A percentile compares a stretch with the other conserved stretches of the same genome.
Conservation (phyloP, 352 stramenopile genomes). For the Phytophthora capsici region DNA sequence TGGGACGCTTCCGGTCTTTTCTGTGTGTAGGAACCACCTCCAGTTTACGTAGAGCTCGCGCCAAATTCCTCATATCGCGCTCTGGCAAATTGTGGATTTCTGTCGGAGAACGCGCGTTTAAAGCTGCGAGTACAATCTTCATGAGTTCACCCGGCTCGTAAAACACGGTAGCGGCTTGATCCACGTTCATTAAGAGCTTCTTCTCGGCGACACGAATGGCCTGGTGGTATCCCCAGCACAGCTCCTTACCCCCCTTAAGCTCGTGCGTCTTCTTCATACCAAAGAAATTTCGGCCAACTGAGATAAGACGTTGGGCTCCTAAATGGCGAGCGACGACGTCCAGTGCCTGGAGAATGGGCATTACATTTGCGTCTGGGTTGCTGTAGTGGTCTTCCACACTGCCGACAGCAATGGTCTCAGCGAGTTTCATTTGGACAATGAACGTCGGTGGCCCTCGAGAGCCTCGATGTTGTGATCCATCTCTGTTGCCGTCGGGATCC, state of each 20-base stretch:
- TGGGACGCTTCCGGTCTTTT: constrained; percentile 54
- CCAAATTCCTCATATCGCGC: constrained; percentile 39
- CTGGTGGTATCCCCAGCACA: constrained; percentile 81
- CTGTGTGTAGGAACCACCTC: constrained; percentile 56
- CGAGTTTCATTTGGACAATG: constrained; percentile 65
- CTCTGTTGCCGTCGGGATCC: constrained; percentile 43
- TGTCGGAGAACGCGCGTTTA: constrained; percentile 36
- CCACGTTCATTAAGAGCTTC: constrained; percentile 72
- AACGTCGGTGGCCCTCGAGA: constrained; percentile 48
- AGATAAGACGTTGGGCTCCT: constrained; percentile 55
- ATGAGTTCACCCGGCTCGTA: constrained; percentile 58
- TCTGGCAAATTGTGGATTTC: constrained; percentile 46
- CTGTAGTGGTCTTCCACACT: constrained; percentile 48
- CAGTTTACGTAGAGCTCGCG: constrained; percentile 53
- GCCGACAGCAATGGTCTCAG: constrained; percentile 52
- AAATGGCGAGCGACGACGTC: constrained; percentile 68
- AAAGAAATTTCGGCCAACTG: constrained; percentile 75
- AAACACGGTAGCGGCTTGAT: constrained; percentile 73
- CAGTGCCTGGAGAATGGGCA: constrained; percentile 66
- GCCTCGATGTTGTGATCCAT: constrained; percentile 14
- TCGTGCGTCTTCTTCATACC: constrained; percentile 50
- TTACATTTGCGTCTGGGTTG: constrained; percentile 62
- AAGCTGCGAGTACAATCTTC: constrained; percentile 47
- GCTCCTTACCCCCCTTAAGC: constrained; percentile 65
- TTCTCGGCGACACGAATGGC: constrained; percentile 57